Base-by-base conservation (phyloP, 2,329 filamentous ascomycete species). In the Colletotrichum musicola region DNA sequence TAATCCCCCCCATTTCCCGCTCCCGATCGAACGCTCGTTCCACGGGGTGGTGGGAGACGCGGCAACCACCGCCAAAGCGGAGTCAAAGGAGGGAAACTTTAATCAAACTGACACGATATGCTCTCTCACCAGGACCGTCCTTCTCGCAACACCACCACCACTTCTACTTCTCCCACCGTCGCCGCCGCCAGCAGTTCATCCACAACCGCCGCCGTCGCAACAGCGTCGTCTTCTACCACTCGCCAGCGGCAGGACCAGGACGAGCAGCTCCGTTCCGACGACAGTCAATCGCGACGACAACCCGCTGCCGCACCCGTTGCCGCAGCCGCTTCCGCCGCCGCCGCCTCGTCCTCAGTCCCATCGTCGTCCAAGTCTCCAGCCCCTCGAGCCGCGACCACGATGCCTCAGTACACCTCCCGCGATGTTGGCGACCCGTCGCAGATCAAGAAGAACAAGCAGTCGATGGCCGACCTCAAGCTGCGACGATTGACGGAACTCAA, bases 401-500 rank as follows among this genome's bases (percentile, higher is more conserved):
- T 90, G 88, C 87, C 89, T 81, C 85, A 88, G 73, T 91, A 90
- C 82, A 90, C 88, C 67, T 90, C 89, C 56, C 87, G 89, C 75
- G 89, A 91, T 77, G 87, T 89, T 71, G 88, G 88, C 81, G 89
- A 91, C 78, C 88, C 88, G 79, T 88, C 87, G 76, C 88, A 91
- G 80, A 88, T 90, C 75, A 90, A 89, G 88, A 97, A 95, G 86
- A 98, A 97, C 86, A 98, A 98, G 87, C 96, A 98, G 85, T 97
- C 94, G 80, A 98, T 99, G 93, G 95, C 95, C 75, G 96, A 99
- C 81, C 89, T 99, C 73, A 99, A 99, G 88, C 90, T 98, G 77
- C 92, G 96, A 77, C 92, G 96, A 73, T 87, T 99, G 82, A 98
- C 95, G 71, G 96, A 99, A 85, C 89, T 99, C 77, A 99, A 98